Conservation (phyloP, 768 basidiomycete genomes). For the Boletus patriciae region DNA sequence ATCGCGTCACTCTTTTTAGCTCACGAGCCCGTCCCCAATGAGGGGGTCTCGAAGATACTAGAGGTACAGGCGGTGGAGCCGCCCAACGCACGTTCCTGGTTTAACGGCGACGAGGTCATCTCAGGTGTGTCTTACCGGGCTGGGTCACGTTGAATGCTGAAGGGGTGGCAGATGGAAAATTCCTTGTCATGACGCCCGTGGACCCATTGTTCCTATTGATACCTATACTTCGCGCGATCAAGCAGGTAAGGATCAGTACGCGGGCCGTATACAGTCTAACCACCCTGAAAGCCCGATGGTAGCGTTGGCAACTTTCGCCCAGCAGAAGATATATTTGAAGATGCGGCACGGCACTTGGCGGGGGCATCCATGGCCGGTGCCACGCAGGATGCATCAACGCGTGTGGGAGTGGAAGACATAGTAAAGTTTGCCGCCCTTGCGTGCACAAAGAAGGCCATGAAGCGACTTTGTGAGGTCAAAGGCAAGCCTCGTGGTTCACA, state of each 20-base stretch:
- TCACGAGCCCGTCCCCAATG: slow-evolving; percentile 35
- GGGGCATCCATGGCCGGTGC: slow-evolving; percentile 20
- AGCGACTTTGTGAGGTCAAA: slow-evolving; percentile 74
- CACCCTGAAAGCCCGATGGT: slow-evolving; percentile 41
- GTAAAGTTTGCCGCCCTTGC: slow-evolving; percentile 51
- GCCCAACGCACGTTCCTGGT: slow-evolving; percentile 78
- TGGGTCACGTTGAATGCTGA: background rate
- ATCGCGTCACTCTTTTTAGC: slow-evolving; percentile 66
- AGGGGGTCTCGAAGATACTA: slow-evolving; percentile 42
- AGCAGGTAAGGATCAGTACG: slow-evolving; percentile 40
- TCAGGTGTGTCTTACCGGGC: slow-evolving; percentile 47
- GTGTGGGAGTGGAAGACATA: slow-evolving; percentile 50
- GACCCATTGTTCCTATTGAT: slow-evolving; percentile 82
- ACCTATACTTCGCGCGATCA: slow-evolving; percentile 56
- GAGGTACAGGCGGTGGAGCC: slow-evolving; percentile 80
- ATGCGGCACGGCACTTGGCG: slow-evolving; percentile 48
- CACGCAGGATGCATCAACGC: slow-evolving; percentile 32
- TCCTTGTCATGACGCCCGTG: slow-evolving; percentile 78
- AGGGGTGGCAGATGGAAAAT: slow-evolving; percentile 64
- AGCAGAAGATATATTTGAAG: slow-evolving; percentile 79
- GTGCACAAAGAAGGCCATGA: slow-evolving; percentile 55
- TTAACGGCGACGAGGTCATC: slow-evolving; percentile 66
- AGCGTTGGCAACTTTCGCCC: slow-evolving; percentile 58
- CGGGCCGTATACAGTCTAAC: background rate
- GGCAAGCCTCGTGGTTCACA: slow-evolving; percentile 40